phyloP scores from a whole-genome alignment of 805 yeast genomes.

The Schizosaccharomyces osmophilus region DNA sequence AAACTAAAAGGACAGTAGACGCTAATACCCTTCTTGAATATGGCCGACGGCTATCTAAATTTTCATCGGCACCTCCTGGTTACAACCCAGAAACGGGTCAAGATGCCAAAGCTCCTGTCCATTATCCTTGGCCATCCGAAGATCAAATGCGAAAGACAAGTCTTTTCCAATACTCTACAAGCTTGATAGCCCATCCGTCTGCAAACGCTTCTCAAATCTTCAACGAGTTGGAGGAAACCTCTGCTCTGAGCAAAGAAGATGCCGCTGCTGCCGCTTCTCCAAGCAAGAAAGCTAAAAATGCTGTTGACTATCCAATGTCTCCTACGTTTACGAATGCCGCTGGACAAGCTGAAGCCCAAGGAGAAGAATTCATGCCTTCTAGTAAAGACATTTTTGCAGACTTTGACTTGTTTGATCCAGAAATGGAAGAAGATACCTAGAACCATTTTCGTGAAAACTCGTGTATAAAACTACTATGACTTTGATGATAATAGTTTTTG shows the following conservation, averaged over 20 bases:
- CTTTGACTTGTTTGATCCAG: not conserved
- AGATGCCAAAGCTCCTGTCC: constrained; percentile 4
- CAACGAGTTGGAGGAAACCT: not conserved
- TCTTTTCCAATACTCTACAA: not conserved
- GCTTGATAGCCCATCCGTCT: not conserved
- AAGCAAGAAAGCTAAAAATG: not conserved
- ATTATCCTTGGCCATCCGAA: constrained; percentile 8
- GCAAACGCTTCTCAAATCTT: not conserved
- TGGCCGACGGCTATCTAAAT: constrained; percentile 5
- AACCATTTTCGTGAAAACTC: constrained; percentile 21
- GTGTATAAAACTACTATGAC: too few species aligned
- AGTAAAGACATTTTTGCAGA: not conserved
- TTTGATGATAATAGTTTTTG: too few species aligned
- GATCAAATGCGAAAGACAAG: constrained; percentile 6
- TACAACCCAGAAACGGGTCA: constrained; percentile 1
- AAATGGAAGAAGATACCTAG: constrained; percentile 20
- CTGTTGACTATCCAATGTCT: not conserved
- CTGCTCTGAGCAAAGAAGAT: not conserved
- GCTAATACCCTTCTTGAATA: constrained; percentile 4
- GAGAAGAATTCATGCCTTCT: not conserved
- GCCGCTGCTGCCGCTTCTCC: not conserved
- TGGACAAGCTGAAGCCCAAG: not conserved
- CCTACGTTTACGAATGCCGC: not conserved
- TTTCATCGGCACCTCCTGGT: constrained; percentile 7
- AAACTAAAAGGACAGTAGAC: not conserved